These are phyloP conservation scores for Thelonectria rubi DNA, from an alignment of 2,329 filamentous ascomycete species.

Conservation along the genomic window DNA sequence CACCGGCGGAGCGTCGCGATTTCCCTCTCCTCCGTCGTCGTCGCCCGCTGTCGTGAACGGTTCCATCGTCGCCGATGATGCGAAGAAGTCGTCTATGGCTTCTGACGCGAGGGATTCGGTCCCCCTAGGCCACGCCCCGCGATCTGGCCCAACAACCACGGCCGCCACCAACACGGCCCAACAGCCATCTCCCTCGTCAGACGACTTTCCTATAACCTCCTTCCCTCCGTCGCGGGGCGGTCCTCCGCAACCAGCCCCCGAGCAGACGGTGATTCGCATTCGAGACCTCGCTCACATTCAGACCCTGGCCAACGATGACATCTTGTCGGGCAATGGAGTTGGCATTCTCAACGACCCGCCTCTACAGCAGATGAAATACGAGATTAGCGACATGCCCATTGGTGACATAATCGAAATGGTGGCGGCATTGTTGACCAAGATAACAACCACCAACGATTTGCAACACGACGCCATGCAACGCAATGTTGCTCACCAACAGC, in stretches of 20 bases:
- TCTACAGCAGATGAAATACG: slow-evolving; percentile 74
- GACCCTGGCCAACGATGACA: slow-evolving; percentile 82
- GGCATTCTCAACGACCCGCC: slow-evolving; percentile 61
- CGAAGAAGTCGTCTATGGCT: slow-evolving; percentile 59
- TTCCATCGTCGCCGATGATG: slow-evolving; percentile 52
- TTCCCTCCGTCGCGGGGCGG: slow-evolving; percentile 45
- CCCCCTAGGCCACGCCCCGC: slow-evolving; percentile 40
- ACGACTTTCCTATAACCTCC: slow-evolving; percentile 49
- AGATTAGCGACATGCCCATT: slow-evolving; percentile 98
- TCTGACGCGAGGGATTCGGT: slow-evolving; percentile 48
- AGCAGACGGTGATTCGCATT: slow-evolving; percentile 74
- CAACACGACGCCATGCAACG: slow-evolving; percentile 93
- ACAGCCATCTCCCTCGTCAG: slow-evolving; percentile 49
- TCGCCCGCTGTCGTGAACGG: slow-evolving; percentile 55
- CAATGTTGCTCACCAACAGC: slow-evolving; percentile 66
- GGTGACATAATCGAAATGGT: slow-evolving; percentile 99
- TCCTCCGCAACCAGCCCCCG: slow-evolving; percentile 42
- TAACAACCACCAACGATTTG: slow-evolving; percentile 93
- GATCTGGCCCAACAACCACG: slow-evolving; percentile 33
- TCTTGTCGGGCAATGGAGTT: slow-evolving; percentile 61
- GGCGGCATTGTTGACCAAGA: slow-evolving; percentile 93
- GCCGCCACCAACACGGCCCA: slow-evolving; percentile 28
- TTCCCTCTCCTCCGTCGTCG: slow-evolving; percentile 65
- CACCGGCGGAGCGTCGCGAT: slow-evolving; percentile 55
- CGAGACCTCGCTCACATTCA: slow-evolving; percentile 92